Evolutionary conservation across 2,329 filamentous ascomycete species (phyloP), one percentile per base, ranked within the genome.

Genomic region (Colletotrichum sp.): DNA sequence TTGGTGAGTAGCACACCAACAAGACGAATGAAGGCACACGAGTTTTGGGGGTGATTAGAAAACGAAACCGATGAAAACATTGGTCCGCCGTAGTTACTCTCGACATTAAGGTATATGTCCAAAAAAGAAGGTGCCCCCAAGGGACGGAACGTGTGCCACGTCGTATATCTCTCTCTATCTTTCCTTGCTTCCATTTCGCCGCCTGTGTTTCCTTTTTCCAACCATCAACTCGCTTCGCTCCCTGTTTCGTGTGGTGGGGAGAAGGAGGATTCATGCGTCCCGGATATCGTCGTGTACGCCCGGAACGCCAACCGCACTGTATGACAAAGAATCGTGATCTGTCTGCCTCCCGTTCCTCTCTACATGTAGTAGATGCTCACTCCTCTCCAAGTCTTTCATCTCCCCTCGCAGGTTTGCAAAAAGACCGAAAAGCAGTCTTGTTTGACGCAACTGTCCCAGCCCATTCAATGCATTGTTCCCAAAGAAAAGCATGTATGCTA

Each of bases 261-360:
- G 15, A 18, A 32, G 24, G 36, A 16, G 16, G 21, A 52, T 15
- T n/a, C 12, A 68, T 68, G 64, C 44, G n/a, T 63, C 49, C 70
- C 59, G 65, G 64, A 36, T 69, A 60, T 69, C 28, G 57, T 76
- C 70, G 71, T 76, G 70, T 76, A 74, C 72, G 72, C 72, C 49
- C 67, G 71, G 66, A 75, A 75, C 67, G 67, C 75, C 75, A 15
- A 24, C 13, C 13, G 26, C 71, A 32, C 18, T 52, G 44, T 39
- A 18, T 66, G 24, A 60, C 49, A 75, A 75, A 26, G 28, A 71
- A 21, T 34, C 59, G 52, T 30, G 32, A 32, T n/a, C 49, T 34
- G 65, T 24, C 49, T 57, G 28, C 44, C 24, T 24, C 39, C 12
- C 28, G 26, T 8, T 34, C 21, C 39, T 68, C 26, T 32, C 3